phyloP scores from a whole-genome alignment of 768 basidiomycete species.

The Tylopilus sp. region DNA sequence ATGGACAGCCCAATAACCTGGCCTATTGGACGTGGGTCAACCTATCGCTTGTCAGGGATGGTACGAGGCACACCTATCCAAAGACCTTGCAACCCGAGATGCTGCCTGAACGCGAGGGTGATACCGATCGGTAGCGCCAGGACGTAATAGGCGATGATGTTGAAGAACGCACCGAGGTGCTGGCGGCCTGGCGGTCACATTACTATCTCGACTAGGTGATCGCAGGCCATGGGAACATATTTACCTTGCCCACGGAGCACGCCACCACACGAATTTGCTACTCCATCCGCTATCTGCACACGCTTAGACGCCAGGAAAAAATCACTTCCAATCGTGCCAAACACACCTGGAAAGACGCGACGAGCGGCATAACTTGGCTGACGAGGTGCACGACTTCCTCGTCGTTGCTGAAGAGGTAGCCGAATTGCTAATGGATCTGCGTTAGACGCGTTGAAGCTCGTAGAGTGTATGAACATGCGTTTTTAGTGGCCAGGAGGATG shows the following conservation, averaged over 20 bases:
- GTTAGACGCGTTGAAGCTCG: not conserved
- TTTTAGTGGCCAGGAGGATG: constrained; percentile 49
- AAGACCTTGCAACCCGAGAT: constrained; percentile 46
- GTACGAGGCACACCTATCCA: constrained; percentile 42
- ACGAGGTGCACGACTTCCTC: constrained; percentile 48
- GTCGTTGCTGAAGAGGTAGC: constrained; percentile 69
- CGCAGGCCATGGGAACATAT: not conserved
- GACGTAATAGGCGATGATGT: constrained; percentile 61
- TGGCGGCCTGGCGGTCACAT: constrained; percentile 41
- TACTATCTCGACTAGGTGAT: constrained; percentile 1
- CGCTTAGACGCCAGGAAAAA: not conserved
- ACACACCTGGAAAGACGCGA: constrained; percentile 51
- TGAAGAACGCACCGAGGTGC: constrained; percentile 71
- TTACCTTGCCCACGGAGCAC: constrained; percentile 47
- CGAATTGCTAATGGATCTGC: constrained; percentile 43
- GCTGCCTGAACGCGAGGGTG: constrained; percentile 44
- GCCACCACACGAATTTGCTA: constrained; percentile 50
- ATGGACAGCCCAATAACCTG: constrained; percentile 71
- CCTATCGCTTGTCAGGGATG: not conserved
- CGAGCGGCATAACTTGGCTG: constrained; percentile 47
- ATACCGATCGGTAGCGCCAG: constrained; percentile 52
- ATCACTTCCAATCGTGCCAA: not conserved
- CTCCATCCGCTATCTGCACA: constrained; percentile 45
- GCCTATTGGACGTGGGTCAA: constrained; percentile 37
- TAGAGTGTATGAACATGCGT: constrained; percentile 39